phyloP scores from a whole-genome alignment of 1,284 basidiomycete genomes.

The Agaricales sp. region DNA sequence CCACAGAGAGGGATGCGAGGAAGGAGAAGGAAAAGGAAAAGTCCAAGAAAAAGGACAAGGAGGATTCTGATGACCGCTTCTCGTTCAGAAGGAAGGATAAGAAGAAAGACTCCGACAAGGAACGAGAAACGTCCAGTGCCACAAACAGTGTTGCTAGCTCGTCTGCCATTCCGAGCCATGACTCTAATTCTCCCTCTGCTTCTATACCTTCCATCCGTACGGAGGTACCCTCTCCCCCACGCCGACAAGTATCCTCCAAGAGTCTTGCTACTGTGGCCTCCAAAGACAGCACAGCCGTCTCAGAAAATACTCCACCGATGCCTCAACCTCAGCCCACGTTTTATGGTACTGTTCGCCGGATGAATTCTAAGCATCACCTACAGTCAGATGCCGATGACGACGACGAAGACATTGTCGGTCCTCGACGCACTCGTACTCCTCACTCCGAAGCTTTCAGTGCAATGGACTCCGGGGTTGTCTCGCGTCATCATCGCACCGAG shows the following conservation, averaged over 20 bases:
- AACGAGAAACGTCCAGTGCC: constrained; percentile 12
- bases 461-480: constrained; percentile 50
- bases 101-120: constrained; percentile 11
- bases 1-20: constrained; percentile 9
- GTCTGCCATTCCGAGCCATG: not conserved
- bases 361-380: not conserved
- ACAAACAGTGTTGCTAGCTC: constrained; percentile 1
- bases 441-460: constrained; percentile 66
- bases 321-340: not conserved
- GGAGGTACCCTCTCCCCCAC: not conserved
- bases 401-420: constrained; percentile 24
- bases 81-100: constrained; percentile 17
- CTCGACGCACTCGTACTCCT: constrained; percentile 41
- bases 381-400: constrained; percentile 22
- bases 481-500: constrained; percentile 31
- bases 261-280: not conserved
- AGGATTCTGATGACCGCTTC: constrained; percentile 13
- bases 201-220: not conserved
- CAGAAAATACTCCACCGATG: not conserved
- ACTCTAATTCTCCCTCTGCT: not conserved
- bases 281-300: not conserved
- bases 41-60: constrained; percentile 13
- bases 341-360: not conserved
- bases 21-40: constrained; percentile 11
- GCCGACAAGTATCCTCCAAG: not conserved